A percentile compares a stretch with the other conserved stretches of the same genome.
Conservation (phyloP, 371 early-diverging fungal genomes). For the Apophysomyces trapeziformis region DNA sequence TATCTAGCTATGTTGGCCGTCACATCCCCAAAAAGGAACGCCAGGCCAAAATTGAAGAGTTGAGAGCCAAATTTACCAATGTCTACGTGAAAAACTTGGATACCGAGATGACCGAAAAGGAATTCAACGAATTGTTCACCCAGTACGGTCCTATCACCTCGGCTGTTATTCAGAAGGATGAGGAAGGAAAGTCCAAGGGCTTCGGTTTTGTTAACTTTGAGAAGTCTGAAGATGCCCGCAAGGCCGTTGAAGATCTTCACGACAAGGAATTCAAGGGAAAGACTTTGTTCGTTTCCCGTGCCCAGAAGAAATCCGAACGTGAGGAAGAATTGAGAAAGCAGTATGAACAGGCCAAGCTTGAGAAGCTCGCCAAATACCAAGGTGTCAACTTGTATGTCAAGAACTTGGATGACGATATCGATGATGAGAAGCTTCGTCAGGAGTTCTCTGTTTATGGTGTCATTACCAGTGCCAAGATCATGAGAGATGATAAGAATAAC, state of each 20-base stretch:
- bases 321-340: slow-evolving; percentile 86
- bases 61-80: slow-evolving; percentile 84
- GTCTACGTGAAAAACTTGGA: slow-evolving; percentile 94
- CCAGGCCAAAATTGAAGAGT: slow-evolving; percentile 77
- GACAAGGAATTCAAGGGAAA: slow-evolving; percentile 79
- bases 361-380: slow-evolving; percentile 89
- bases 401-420: slow-evolving; percentile 88
- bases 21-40: slow-evolving; percentile 87
- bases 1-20: slow-evolving; percentile 67
- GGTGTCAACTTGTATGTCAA: slow-evolving; percentile 93
- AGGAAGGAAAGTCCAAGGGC: slow-evolving; percentile 73
- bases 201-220: slow-evolving; percentile 94
- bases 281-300: slow-evolving; percentile 87
- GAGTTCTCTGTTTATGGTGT: slow-evolving; percentile 87
- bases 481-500: slow-evolving; percentile 77
- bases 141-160: slow-evolving; percentile 81
- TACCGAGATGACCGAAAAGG: slow-evolving; percentile 70
- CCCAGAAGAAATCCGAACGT: slow-evolving; percentile 95
- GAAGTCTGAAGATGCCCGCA: slow-evolving; percentile 78
- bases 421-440: slow-evolving; percentile 83
- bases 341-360: slow-evolving; percentile 82
- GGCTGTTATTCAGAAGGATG: slow-evolving; percentile 63
- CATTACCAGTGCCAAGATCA: slow-evolving; percentile 90
- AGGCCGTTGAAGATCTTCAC: slow-evolving; percentile 86
- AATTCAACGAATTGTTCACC: slow-evolving; percentile 72